Evolutionary conservation across 495 filamentous ascomycete genomes (phyloP).

Genomic region (Penicillium cinerascens): DNA sequence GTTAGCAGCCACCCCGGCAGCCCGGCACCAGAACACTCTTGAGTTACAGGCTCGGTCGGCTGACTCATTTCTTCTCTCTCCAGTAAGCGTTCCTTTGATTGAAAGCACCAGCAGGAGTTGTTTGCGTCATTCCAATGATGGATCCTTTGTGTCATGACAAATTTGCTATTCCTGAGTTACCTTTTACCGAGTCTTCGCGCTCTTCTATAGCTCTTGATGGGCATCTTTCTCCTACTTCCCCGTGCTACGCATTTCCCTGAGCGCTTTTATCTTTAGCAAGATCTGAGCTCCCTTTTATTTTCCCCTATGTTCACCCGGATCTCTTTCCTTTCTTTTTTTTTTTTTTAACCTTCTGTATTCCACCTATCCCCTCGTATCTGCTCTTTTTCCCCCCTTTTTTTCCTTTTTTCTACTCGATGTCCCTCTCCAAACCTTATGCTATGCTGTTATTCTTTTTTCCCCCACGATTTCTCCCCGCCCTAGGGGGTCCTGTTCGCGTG

Average conservation of each 20-base stretch:
- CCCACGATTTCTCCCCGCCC: conserved; percentile 19
- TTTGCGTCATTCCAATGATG: conserved; percentile 46
- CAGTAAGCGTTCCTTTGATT: conserved; percentile 47
- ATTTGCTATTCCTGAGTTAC: conserved; percentile 31
- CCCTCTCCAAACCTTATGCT: conserved; percentile 8
- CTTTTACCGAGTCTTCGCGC: conserved; percentile 30
- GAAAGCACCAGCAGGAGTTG: conserved; percentile 49
- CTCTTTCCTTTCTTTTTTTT: conserved; percentile 11
- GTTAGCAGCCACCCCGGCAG: conserved; percentile 48
- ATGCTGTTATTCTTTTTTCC: conserved; percentile 14
- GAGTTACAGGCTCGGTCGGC: conserved; percentile 33
- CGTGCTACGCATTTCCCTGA: conserved; percentile 47
- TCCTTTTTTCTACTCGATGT: conserved; percentile 11
- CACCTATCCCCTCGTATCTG: conserved; percentile 4
- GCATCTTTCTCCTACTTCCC: conserved; percentile 35
- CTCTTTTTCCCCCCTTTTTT: conserved; percentile 7
- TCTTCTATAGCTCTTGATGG: conserved; percentile 46
- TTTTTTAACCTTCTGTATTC: conserved; percentile 11
- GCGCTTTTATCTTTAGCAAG: conserved; percentile 47
- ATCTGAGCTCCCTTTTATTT: conserved; percentile 32
- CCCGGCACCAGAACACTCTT: conserved; percentile 30
- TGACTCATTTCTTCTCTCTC: conserved; percentile 26
- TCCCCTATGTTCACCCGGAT: conserved; percentile 6
- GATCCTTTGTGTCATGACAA: conserved; percentile 44
- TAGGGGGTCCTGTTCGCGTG: conserved; percentile 35